Percentiles rank a stretch among this genome's conserved stretches.
phyloP scores from a whole-genome alignment of 768 basidiomycete genomes.

The Russula sp. region DNA sequence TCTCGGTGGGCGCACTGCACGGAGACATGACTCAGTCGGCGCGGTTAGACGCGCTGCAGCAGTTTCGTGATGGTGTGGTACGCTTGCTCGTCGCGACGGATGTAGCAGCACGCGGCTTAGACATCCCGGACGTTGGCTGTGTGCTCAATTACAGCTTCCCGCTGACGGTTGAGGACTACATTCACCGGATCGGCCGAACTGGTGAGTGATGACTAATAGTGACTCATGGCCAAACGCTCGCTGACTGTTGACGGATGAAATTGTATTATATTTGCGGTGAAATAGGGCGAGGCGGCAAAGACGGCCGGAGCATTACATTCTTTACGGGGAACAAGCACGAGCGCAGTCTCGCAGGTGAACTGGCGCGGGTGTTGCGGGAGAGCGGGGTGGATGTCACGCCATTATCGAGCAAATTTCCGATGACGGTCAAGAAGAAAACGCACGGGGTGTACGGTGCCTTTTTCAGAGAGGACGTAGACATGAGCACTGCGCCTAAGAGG shows the following conservation, averaged over 20 bases:
- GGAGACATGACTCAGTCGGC: constrained; percentile 88
- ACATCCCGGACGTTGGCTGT: constrained; percentile 92
- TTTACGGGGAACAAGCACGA: constrained; percentile 93
- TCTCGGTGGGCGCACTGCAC: constrained; percentile 78
- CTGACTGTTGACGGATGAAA: too few species aligned
- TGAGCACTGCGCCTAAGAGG: constrained; percentile 65
- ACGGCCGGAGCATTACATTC: constrained; percentile 91
- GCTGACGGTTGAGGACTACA: constrained; percentile 89
- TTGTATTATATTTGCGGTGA: neutral
- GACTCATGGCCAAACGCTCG: too few species aligned
- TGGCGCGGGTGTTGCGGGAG: constrained; percentile 87
- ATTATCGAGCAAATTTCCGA: constrained; percentile 82
- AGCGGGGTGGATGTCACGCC: constrained; percentile 76
- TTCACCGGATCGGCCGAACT: constrained; percentile 87
- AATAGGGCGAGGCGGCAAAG: constrained; percentile 81
- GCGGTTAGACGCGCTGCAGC: constrained; percentile 80
- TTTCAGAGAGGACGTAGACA: constrained; percentile 64
- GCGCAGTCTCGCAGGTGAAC: constrained; percentile 82
- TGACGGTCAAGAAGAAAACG: constrained; percentile 96
- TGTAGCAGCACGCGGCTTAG: constrained; percentile 93
- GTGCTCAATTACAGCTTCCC: constrained; percentile 99
- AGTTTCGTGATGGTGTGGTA: constrained; percentile 79
- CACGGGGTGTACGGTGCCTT: constrained; percentile 90
- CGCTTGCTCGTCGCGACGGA: constrained; percentile 92
- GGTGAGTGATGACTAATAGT: constrained; percentile 44